phyloP scores from a whole-genome alignment of 1,284 basidiomycete genomes.

The Heterobasidion irregulare region DNA sequence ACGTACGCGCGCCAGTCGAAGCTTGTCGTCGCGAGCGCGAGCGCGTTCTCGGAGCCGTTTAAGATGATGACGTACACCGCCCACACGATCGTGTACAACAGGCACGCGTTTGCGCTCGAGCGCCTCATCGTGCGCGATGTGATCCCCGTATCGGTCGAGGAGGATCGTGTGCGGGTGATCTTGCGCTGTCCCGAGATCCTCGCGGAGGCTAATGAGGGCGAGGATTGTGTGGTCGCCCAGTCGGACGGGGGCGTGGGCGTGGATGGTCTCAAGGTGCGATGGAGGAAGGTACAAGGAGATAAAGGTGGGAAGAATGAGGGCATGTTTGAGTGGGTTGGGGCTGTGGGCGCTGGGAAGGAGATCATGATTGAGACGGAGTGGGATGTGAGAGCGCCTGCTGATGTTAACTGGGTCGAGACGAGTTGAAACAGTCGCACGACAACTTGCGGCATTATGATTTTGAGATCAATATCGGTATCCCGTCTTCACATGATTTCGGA shows the following conservation, averaged over 20 bases:
- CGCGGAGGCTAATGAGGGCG: constrained; percentile 30
- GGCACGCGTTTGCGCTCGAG: constrained; percentile 32
- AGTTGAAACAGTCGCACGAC: too few species aligned
- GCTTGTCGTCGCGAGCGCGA: constrained; percentile 23
- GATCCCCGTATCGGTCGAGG: constrained; percentile 30
- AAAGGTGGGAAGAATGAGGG: constrained; percentile 21
- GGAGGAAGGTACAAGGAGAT: constrained; percentile 14
- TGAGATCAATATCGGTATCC: too few species aligned
- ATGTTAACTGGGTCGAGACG: constrained; percentile 16
- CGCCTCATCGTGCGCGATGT: constrained; percentile 40
- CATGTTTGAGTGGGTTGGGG: constrained; percentile 20
- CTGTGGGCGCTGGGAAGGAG: constrained; percentile 19
- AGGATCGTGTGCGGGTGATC: constrained; percentile 34
- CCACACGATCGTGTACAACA: constrained; percentile 38
- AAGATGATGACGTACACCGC: constrained; percentile 35
- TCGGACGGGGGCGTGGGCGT: neutral
- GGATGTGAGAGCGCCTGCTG: constrained; percentile 41
- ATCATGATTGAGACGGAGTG: constrained; percentile 36
- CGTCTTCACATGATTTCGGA: too few species aligned
- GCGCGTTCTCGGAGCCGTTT: constrained; percentile 34
- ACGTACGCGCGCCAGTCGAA: constrained; percentile 34
- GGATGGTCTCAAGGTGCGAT: constrained; percentile 10
- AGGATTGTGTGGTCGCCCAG: constrained; percentile 23
- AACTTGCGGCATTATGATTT: too few species aligned
- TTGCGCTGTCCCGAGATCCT: constrained; percentile 39